Evolutionary conservation across 2,329 filamentous ascomycete genomes (phyloP).

Genomic region (Fusarium sp.): DNA sequence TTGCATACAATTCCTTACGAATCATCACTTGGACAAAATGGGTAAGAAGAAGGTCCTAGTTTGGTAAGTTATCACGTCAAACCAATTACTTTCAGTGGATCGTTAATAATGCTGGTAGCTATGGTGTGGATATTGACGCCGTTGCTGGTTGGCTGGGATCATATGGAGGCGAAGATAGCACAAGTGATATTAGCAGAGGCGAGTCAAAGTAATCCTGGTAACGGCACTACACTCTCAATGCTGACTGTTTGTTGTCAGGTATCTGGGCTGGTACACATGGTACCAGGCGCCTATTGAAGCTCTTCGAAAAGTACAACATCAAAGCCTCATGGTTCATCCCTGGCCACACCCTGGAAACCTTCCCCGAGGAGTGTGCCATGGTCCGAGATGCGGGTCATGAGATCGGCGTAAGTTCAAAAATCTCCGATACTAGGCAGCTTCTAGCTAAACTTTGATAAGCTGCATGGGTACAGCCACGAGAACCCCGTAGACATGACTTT

Average conservation of each 20-base stretch:
- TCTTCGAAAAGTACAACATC: slow-evolving; percentile 80
- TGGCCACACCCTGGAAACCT: slow-evolving; percentile 64
- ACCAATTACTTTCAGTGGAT: no score
- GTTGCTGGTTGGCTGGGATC: slow-evolving; percentile 83
- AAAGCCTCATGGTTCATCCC: slow-evolving; percentile 71
- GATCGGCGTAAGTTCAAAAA: slow-evolving; percentile 64
- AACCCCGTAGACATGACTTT: no score
- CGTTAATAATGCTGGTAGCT: slow-evolving; percentile 54
- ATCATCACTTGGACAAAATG: no score
- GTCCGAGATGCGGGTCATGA: slow-evolving; percentile 64
- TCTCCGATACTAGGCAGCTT: slow-evolving; percentile 45
- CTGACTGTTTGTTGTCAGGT: no score
- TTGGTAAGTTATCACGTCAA: no score
- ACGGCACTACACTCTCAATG: no score
- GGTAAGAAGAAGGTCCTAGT: no score
- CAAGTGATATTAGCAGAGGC: slow-evolving; percentile 79
- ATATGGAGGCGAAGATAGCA: slow-evolving; percentile 81
- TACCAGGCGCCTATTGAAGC: slow-evolving; percentile 23
- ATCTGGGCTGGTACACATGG: no score
- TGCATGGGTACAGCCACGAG: no score
- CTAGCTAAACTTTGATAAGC: not conserved
- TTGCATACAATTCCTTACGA: no score
- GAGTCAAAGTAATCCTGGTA: slow-evolving; percentile 61
- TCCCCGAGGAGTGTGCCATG: slow-evolving; percentile 61
- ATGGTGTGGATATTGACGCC: slow-evolving; percentile 81